Evolutionary conservation across 2,329 filamentous ascomycete genomes (phyloP).

Genomic region (Sclerotinia minor): DNA sequence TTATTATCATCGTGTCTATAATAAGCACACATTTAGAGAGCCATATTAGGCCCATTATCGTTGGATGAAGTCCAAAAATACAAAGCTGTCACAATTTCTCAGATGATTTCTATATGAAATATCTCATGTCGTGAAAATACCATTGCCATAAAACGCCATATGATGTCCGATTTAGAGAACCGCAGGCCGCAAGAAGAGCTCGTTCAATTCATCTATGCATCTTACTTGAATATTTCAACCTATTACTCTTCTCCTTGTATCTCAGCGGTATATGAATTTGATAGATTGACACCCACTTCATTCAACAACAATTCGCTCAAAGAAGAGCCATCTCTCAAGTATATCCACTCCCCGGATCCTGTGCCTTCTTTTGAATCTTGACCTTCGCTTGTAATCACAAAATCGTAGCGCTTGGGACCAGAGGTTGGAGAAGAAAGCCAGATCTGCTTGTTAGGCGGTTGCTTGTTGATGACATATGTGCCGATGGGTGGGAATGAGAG

Average conservation of each 20-base stretch:
- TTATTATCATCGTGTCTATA: not conserved
- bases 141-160: slow-evolving; percentile 1
- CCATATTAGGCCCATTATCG: not conserved
- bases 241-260: slow-evolving; percentile 15
- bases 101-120: not conserved
- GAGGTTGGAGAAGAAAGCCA: slow-evolving; percentile 92
- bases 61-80: not conserved
- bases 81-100: not conserved
- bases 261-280: slow-evolving; percentile 1
- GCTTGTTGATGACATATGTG: slow-evolving; percentile 96
- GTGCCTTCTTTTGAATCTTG: slow-evolving; percentile 80
- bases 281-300: slow-evolving; percentile 68
- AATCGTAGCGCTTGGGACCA: slow-evolving; percentile 93
- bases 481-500: slow-evolving; percentile 68
- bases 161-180: slow-evolving; percentile 3
- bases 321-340: slow-evolving; percentile 77
- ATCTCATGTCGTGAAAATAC: slow-evolving; percentile 6
- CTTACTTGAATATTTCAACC: too few species aligned
- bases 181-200: not conserved
- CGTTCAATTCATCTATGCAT: not conserved
- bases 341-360: slow-evolving; percentile 77
- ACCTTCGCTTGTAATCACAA: slow-evolving; percentile 70
- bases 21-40: slow-evolving; percentile 9
- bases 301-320: slow-evolving; percentile 70
- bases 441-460: slow-evolving; percentile 95